A percentile compares a stretch with the other conserved stretches of the same genome.
Evolutionary conservation across 2,329 filamentous ascomycete genomes (phyloP).

Genomic region (Trichoderma guizhouense): DNA sequence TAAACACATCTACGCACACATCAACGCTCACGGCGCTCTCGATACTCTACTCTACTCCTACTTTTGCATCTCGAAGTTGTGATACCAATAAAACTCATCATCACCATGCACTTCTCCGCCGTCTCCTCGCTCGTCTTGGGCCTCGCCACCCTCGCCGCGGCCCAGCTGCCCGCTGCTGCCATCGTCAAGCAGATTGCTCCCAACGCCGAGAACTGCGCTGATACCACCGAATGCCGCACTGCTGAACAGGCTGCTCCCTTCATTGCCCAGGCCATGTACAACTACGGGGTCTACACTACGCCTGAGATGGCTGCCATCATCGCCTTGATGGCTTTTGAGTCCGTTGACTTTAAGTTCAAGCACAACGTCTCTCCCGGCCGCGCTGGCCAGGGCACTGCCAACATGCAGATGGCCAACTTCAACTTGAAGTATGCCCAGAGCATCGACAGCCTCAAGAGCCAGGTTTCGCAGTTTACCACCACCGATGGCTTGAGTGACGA

Average conservation of each 20-base stretch:
- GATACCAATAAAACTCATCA: neutral
- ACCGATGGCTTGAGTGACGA: constrained; percentile 29
- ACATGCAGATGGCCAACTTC: constrained; percentile 48
- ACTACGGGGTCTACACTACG: constrained; percentile 52
- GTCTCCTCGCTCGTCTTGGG: constrained; percentile 18
- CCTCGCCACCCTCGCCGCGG: constrained; percentile 21
- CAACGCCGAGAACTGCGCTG: constrained; percentile 50
- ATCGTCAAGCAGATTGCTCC: constrained; percentile 57
- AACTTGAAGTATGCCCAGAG: constrained; percentile 48
- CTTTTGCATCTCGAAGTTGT: neutral
- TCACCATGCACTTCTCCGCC: constrained; percentile 29
- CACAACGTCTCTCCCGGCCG: constrained; percentile 56
- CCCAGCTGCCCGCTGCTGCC: constrained; percentile 29
- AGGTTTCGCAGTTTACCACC: constrained; percentile 30
- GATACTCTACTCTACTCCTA: neutral
- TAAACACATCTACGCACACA: neutral
- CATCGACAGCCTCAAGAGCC: constrained; percentile 36
- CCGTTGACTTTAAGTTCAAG: constrained; percentile 66
- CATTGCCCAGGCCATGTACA: constrained; percentile 54
- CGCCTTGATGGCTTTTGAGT: constrained; percentile 69
- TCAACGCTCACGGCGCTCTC: neutral
- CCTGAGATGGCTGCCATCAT: constrained; percentile 68
- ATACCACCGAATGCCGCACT: constrained; percentile 60
- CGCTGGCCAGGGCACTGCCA: constrained; percentile 67
- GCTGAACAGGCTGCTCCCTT: constrained; percentile 57